phyloP scores from a whole-genome alignment of 1,139 yeast genomes.

The Groenewaldozyma sp. region DNA sequence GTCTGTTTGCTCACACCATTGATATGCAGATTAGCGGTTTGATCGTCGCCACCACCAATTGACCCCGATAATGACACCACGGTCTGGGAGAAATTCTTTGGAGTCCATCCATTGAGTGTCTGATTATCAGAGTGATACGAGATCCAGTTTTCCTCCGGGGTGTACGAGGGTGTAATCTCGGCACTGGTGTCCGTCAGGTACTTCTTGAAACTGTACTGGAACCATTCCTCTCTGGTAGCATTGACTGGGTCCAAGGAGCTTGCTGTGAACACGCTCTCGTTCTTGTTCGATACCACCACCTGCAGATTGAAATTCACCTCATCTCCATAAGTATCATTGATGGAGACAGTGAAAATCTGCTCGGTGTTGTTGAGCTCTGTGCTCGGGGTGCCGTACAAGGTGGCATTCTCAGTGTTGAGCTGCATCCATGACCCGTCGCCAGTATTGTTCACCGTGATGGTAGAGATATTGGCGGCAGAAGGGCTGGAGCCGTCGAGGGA shows the following conservation, averaged over 20 bases:
- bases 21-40: slow-evolving; percentile 42
- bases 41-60: slow-evolving; percentile 38
- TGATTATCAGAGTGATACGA: slow-evolving; percentile 47
- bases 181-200: slow-evolving; percentile 33
- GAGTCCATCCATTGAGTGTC: slow-evolving; percentile 63
- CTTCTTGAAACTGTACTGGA: slow-evolving; percentile 39
- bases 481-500: slow-evolving; percentile 51
- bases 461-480: slow-evolving; percentile 43
- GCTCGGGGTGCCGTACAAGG: slow-evolving; percentile 45
- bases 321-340: slow-evolving; percentile 58
- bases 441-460: slow-evolving; percentile 36
- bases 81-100: slow-evolving; percentile 45
- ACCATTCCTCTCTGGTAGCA: slow-evolving; percentile 55
- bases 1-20: slow-evolving; percentile 39
- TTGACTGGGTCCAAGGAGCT: slow-evolving; percentile 35
- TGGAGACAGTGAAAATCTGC: slow-evolving; percentile 42
- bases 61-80: slow-evolving; percentile 38
- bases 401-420: slow-evolving; percentile 35
- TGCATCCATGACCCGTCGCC: slow-evolving; percentile 54
- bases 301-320: slow-evolving; percentile 49
- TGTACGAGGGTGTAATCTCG: slow-evolving; percentile 37
- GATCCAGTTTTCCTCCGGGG: slow-evolving; percentile 52
- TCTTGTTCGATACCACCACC: slow-evolving; percentile 31
- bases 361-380: slow-evolving; percentile 36
- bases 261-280: slow-evolving; percentile 21